These are phyloP conservation scores for Vaccinium vitisidaea DNA, from an alignment of 148 eudicot species.

Conservation along the genomic window DNA sequence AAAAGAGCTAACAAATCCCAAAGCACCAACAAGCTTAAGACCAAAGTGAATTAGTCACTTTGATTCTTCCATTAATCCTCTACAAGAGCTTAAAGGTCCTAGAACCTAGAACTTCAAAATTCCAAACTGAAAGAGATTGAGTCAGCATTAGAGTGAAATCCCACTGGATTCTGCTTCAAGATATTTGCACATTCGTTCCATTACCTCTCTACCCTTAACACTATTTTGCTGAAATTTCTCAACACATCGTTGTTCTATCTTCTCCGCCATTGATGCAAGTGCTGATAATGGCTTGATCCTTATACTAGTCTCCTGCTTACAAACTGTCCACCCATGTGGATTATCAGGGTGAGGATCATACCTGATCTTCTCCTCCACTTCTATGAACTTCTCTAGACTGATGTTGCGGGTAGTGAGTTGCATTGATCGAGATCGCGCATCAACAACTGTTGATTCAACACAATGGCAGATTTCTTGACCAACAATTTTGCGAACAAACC, in stretches of 20 bases:
- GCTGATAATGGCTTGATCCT: constrained; percentile 78
- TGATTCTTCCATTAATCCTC: not conserved
- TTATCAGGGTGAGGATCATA: constrained; percentile 97
- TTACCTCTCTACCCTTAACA: constrained; percentile 92
- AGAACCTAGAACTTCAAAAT: constrained; percentile 2
- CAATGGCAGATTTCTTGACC: constrained; percentile 98
- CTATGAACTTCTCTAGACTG: constrained; percentile 73
- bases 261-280: constrained; percentile 92
- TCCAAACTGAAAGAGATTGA: not conserved
- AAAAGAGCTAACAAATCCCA: not conserved
- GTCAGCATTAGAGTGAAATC: constrained; percentile 43
- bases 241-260: constrained; percentile 81
- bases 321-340: constrained; percentile 84
- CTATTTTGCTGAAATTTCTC: constrained; percentile 90
- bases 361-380: constrained; percentile 87
- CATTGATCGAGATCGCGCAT: constrained; percentile 74
- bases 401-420: constrained; percentile 77
- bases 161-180: constrained; percentile 93
- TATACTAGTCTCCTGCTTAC: constrained; percentile 92
- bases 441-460: constrained; percentile 84
- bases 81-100: constrained; percentile 2
- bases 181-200: constrained; percentile 98
- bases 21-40: not conserved
- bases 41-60: constrained; percentile 4
- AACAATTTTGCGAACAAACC: constrained; percentile 72